Base-by-base conservation (phyloP, 148 eudicot genomes). In the Heliamphora exappendiculata region DNA sequence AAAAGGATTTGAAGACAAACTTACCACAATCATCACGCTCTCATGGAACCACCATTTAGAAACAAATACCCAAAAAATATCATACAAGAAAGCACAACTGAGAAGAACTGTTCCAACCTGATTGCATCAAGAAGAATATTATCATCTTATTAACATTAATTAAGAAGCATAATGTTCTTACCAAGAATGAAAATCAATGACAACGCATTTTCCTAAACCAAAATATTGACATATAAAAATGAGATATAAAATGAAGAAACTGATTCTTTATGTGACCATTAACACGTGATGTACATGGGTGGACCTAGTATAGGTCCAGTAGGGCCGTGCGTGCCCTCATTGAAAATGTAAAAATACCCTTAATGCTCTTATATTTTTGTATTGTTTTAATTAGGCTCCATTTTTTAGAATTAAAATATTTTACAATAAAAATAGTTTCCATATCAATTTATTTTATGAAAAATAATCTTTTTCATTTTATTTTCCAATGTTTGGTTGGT, bases 21-120 rank as follows among this genome's bases (percentile, higher is more conserved):
- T 87, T 75, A 96, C 99, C 91, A 93, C 98, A 78, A 96, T 96
- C 99, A 96, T 96, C 65, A 96, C 99, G 74, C 99, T 96, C 89
- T 96, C 92, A 58, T 93, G 88, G 84, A 96, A 96, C 84, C 88
- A 80, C 83, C 62, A 82, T 79, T 96, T 96, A 62, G 99, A 93
- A 77, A 87, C 70, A 68, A 96, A 96, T 64, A 96, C 99, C 99
- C 99, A 96, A 74, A 96, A 96, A 37, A 96, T 90, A 78, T 96
- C 99, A 62, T 96, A 96, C 73, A 96, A 84, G 88, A 96, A 96
- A 28, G 98, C 94, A 72, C 99, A 91, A 62, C 97, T 72, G 65
- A 96, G 94, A 70, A 96, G 97, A 82, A 96, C 96, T 31, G 99
- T 84, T 77, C 99, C 98, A 58, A 96, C 99, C 99, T 96, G 88